Evolutionary conservation across 805 yeast genomes (phyloP).

Genomic region (Starmerella bombicola): DNA sequence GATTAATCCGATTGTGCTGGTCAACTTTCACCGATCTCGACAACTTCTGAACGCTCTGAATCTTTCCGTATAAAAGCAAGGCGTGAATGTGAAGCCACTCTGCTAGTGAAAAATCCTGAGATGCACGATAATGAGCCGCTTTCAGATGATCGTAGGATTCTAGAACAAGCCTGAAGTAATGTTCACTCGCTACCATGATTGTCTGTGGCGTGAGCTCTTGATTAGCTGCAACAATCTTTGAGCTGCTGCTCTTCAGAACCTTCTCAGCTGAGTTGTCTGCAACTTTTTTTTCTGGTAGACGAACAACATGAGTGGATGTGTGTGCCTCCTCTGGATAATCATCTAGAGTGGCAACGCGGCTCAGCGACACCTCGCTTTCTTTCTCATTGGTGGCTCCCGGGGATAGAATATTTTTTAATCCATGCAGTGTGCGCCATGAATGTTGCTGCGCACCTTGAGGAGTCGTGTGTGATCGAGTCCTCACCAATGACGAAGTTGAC

Average conservation of each 20-base stretch:
- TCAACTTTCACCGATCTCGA: background rate
- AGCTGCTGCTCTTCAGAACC: background rate
- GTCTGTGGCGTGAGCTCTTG: background rate
- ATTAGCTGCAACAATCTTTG: background rate
- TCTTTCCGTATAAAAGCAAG: constrained; percentile 12
- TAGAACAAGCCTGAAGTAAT: constrained; percentile 14
- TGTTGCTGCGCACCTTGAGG: too few relatives aligned
- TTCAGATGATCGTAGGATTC: constrained; percentile 16
- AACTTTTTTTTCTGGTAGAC: background rate
- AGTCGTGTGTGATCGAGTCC: too few relatives aligned
- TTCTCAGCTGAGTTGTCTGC: background rate
- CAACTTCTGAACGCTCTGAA: constrained; percentile 7
- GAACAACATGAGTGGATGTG: too few relatives aligned
- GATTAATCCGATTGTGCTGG: constrained; percentile 11
- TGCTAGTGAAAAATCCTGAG: constrained; percentile 14
- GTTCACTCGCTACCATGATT: constrained; percentile 14
- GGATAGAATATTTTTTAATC: too few relatives aligned
- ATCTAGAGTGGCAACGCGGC: too few relatives aligned
- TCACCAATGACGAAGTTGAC: too few relatives aligned
- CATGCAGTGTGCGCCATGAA: too few relatives aligned
- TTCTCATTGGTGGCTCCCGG: too few relatives aligned
- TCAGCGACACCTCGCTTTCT: too few relatives aligned
- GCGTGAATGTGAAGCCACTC: constrained; percentile 21
- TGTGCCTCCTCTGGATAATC: too few relatives aligned
- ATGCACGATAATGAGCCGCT: constrained; percentile 15